phyloP scores from a whole-genome alignment of 306 rosid species.

The Fagus sylvatica region DNA sequence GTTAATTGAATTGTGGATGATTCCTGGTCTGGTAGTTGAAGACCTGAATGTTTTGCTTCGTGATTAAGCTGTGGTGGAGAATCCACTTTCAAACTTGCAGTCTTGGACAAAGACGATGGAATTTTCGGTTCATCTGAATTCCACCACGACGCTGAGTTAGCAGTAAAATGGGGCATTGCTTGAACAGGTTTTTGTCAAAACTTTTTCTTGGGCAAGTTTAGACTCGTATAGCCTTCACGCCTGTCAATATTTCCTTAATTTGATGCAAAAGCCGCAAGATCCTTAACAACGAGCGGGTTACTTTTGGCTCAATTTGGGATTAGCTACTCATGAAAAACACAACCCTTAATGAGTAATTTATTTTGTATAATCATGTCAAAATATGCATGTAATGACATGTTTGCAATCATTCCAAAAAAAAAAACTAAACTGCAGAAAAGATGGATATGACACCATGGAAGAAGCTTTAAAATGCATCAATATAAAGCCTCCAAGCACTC shows the following conservation, averaged over 20 bases:
- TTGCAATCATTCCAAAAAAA: neutral
- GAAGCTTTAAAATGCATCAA: neutral
- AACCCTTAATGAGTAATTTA: neutral
- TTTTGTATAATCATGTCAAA: neutral
- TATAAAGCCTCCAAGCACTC: neutral
- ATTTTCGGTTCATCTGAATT: slow-evolving; percentile 29
- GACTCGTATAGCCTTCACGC: slow-evolving; percentile 18
- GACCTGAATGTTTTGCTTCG: slow-evolving; percentile 31
- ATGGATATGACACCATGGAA: neutral
- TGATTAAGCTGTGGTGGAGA: slow-evolving; percentile 20
- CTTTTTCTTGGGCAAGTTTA: slow-evolving; percentile 19
- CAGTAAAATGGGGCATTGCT: slow-evolving; percentile 19
- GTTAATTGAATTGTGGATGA: slow-evolving; percentile 23
- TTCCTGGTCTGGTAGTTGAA: slow-evolving; percentile 26
- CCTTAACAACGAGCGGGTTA: neutral
- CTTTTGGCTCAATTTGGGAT: neutral
- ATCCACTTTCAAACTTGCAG: slow-evolving; percentile 17
- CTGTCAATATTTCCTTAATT: slow-evolving; percentile 9
- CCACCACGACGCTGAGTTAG: slow-evolving; percentile 15
- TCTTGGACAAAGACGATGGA: slow-evolving; percentile 11
- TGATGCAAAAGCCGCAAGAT: slow-evolving; percentile 1
- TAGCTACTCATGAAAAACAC: neutral
- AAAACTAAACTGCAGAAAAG: neutral
- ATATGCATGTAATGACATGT: neutral
- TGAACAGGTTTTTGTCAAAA: slow-evolving; percentile 2